phyloP scores from a whole-genome alignment of 345 rosid species.

The Eucalyptus camaldulensis region DNA sequence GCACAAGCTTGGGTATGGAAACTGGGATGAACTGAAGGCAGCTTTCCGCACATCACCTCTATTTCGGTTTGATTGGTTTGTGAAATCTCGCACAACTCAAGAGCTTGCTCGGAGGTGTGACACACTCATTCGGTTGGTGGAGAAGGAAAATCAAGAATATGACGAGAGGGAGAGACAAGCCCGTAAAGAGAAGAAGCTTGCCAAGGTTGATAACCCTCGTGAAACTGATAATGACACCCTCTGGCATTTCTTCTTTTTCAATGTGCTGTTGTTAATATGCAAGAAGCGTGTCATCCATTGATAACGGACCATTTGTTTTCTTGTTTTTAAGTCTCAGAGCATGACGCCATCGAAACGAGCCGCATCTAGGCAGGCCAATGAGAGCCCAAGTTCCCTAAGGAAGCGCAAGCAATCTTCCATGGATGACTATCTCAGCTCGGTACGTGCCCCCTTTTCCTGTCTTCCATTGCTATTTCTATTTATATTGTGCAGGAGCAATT shows the following conservation, averaged over 20 bases:
- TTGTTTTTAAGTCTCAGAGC: constrained; percentile 10
- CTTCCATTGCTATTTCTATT: not conserved
- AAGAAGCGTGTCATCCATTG: not conserved
- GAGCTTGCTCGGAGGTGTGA: constrained; percentile 97
- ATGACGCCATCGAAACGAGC: constrained; percentile 72
- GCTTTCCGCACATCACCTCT: constrained; percentile 74
- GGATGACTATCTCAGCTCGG: constrained; percentile 65
- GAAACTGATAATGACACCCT: not conserved
- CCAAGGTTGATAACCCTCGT: constrained; percentile 38
- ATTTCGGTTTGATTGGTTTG: constrained; percentile 97
- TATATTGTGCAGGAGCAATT: not conserved
- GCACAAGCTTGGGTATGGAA: constrained; percentile 96
- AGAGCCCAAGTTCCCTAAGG: constrained; percentile 51
- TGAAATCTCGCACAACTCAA: constrained; percentile 87
- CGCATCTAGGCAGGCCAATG: constrained; percentile 46
- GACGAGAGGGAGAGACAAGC: constrained; percentile 98
- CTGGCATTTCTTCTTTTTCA: not conserved
- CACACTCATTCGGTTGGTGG: constrained; percentile 85
- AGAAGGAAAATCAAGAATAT: constrained; percentile 96
- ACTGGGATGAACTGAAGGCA: constrained; percentile 96
- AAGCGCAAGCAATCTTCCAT: constrained; percentile 77
- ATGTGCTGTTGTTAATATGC: not conserved
- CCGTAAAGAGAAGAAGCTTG: constrained; percentile 94
- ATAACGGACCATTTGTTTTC: not conserved
- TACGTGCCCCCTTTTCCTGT: constrained; percentile 1